phyloP scores from a whole-genome alignment of 2,329 filamentous ascomycete species.

The Sclerotinia subarctica region DNA sequence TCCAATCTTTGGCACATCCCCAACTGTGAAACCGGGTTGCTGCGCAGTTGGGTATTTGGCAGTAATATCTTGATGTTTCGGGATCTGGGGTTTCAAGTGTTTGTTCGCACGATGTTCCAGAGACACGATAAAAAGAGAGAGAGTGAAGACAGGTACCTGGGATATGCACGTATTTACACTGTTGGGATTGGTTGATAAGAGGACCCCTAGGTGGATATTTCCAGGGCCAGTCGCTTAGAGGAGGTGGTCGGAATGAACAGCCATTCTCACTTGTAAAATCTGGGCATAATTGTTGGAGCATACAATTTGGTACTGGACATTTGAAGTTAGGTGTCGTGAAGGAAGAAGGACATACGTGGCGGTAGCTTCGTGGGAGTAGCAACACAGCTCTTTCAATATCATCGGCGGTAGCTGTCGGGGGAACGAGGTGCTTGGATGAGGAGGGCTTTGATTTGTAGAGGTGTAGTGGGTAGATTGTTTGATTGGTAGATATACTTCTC shows the following conservation, averaged over 20 bases:
- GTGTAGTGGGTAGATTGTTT: not conserved
- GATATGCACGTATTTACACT: not conserved
- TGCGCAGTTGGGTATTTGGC: not conserved
- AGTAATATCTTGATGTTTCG: not conserved
- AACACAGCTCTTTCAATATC: not conserved
- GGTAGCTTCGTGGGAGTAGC: not conserved
- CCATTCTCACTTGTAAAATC: constrained; percentile 12
- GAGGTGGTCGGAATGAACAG: not conserved
- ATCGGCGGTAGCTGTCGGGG: not conserved
- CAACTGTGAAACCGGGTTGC: not conserved
- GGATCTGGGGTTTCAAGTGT: not conserved
- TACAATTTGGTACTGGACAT: not conserved
- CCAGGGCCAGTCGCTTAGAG: not conserved
- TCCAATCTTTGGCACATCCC: constrained; percentile 12
- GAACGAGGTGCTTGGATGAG: not conserved
- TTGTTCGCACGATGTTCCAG: not conserved
- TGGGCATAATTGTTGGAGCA: constrained; percentile 1
- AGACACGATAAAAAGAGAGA: not conserved
- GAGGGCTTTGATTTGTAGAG: not conserved
- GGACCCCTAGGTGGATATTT: not conserved
- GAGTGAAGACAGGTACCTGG: not conserved
- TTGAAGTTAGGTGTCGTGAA: not conserved
- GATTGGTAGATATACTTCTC: not conserved
- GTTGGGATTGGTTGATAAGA: not conserved
- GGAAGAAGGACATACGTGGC: constrained; percentile 13